A percentile compares a stretch with the other conserved stretches of the same genome.
These are phyloP conservation scores for Emmonsia crescens DNA, from an alignment of 2,329 filamentous ascomycete genomes.

Conservation along the genomic window DNA sequence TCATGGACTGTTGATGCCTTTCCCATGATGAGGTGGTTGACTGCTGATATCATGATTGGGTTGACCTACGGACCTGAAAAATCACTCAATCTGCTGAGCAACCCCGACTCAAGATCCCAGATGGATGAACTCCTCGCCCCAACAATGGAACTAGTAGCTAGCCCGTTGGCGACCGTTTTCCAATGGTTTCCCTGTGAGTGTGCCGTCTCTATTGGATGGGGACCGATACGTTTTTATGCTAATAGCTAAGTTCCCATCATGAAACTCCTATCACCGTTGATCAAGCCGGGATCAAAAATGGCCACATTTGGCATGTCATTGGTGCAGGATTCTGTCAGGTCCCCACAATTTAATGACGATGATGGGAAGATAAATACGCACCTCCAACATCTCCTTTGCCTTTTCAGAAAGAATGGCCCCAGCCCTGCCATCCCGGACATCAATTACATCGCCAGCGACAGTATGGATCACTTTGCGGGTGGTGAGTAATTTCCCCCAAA, in stretches of 20 bases:
- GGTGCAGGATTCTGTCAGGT: slow-evolving; percentile 7
- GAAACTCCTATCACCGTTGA: background rate
- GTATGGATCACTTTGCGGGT: slow-evolving; percentile 13
- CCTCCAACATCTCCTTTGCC: slow-evolving; percentile 10
- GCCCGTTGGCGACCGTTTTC: slow-evolving; percentile 4
- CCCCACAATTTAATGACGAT: background rate
- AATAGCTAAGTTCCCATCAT: background rate
- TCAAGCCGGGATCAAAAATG: slow-evolving; percentile 5
- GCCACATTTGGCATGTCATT: slow-evolving; percentile 8
- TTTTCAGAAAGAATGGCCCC: slow-evolving; percentile 9
- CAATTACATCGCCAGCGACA: slow-evolving; percentile 14
- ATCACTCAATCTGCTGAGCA: slow-evolving; percentile 8
- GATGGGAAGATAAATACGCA: slow-evolving; percentile 5
- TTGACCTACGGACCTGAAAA: slow-evolving; percentile 8
- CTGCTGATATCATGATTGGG: slow-evolving; percentile 13
- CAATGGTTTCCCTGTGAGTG: slow-evolving; percentile 12
- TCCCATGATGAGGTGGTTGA: slow-evolving; percentile 11
- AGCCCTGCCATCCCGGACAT: slow-evolving; percentile 8
- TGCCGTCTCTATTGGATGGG: background rate
- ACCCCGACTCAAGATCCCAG: slow-evolving; percentile 8
- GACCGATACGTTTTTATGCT: background rate
- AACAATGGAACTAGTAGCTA: background rate
- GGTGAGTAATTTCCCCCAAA: slow-evolving; percentile 4
- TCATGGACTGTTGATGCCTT: slow-evolving; percentile 10
- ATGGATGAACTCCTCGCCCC: slow-evolving; percentile 7